phyloP scores from a whole-genome alignment of 148 eudicot genomes.

The Gaultheria prostrata region DNA sequence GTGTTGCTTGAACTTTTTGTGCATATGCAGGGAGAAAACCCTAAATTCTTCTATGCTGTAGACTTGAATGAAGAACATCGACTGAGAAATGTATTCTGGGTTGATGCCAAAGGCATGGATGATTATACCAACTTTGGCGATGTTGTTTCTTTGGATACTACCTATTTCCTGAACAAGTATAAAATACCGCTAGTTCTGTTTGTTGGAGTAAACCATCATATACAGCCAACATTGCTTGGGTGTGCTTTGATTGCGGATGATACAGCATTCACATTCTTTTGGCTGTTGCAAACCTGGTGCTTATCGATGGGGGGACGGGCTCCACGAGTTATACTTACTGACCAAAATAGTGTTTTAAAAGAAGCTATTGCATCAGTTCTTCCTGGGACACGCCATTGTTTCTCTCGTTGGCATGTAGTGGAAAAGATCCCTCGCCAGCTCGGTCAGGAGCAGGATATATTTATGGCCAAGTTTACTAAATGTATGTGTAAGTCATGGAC shows the following conservation, averaged over 20 bases:
- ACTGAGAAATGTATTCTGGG: slow-evolving; percentile 67
- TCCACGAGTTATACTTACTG: slow-evolving; percentile 52
- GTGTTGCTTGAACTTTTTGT: slow-evolving; percentile 53
- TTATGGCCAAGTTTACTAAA: slow-evolving; percentile 42
- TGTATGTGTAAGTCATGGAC: slow-evolving; percentile 58
- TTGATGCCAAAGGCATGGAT: slow-evolving; percentile 57
- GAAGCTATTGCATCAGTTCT: slow-evolving; percentile 44
- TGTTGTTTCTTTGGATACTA: slow-evolving; percentile 56
- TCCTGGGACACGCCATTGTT: slow-evolving; percentile 48
- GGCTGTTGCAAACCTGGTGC: slow-evolving; percentile 64
- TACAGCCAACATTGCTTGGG: slow-evolving; percentile 62
- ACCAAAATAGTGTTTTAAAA: slow-evolving; percentile 43
- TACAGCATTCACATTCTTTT: slow-evolving; percentile 46
- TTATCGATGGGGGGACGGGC: slow-evolving; percentile 54
- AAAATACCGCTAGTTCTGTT: slow-evolving; percentile 56
- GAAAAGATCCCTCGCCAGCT: slow-evolving; percentile 51
- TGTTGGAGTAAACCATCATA: slow-evolving; percentile 65
- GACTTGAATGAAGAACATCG: slow-evolving; percentile 67
- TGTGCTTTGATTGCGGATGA: slow-evolving; percentile 60
- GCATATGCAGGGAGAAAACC: slow-evolving; percentile 65
- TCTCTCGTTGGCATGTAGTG: slow-evolving; percentile 46
- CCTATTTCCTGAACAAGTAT: slow-evolving; percentile 49
- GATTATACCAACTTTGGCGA: slow-evolving; percentile 60
- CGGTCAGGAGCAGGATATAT: slow-evolving; percentile 44
- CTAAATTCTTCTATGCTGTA: slow-evolving; percentile 56